Base-by-base conservation (phyloP, 2,329 filamentous ascomycete species). In the Aspergillus texensis region DNA sequence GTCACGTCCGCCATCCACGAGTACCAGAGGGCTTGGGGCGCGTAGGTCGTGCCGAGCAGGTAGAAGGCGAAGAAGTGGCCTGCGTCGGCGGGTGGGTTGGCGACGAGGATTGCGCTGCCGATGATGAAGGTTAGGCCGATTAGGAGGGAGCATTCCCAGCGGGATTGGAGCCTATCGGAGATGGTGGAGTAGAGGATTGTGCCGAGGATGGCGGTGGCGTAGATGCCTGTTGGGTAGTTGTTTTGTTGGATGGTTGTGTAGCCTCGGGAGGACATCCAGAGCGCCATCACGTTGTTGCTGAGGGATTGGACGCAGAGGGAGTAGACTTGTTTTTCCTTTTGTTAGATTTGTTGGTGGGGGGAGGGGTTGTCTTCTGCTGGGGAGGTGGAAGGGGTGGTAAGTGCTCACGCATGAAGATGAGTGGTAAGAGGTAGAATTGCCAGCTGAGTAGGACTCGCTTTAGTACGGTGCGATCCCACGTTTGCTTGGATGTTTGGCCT, bases 1-100 rank as follows among this genome's bases (percentile, higher is more conserved):
- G 72, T 74, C 5, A 74, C 67, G 30, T 82, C 80, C 0, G 80
- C 80, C 78, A 82, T 81, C 80, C 80, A 82, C 0, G 78, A 77
- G 65, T 82, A 82, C 80, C 80, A 82, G 21, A 82, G 69, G 5
- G 80, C 80, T 61, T 82, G 80, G 1, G 80, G 80, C 2, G 80
- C 80, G 59, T 79, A 82, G 0, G 79, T 81, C 0, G 80, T 81
- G 3, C 80, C 80, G 2, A 82, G 73, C 1, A 81, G 67, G 65
- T 81, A 82, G 62, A 81, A 82, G 8, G 80, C 79, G 52, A 81
- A 77, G 60, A 82, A 82, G 61, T 80, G 76, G 36, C 73, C 79
- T 0, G 74, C 75, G 45, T 52, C 28, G 16, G 48, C 8, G 48
- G 28, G 10, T 8, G 28, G 48, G 48, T 52, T 52, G 19, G 11